Conservation (phyloP, 352 stramenopile species). For the Phytophthora litchii region DNA sequence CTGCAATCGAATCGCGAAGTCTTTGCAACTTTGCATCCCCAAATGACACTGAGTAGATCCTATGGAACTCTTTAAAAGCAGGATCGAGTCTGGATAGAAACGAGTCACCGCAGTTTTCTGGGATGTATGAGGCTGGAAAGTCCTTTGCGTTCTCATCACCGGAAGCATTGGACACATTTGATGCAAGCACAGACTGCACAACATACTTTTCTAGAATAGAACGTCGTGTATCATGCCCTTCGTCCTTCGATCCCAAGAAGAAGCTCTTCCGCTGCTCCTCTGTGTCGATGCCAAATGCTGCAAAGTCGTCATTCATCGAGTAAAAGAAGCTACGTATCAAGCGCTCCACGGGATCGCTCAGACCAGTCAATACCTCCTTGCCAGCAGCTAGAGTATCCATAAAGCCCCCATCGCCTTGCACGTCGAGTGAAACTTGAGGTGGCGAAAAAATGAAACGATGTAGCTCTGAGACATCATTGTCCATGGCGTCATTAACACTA, state of each 20-base stretch:
- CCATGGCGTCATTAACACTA: conserved; percentile 12
- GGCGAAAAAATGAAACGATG: conserved; percentile 6
- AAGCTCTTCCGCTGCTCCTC: conserved; percentile 68
- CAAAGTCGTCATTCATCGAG: conserved; percentile 70
- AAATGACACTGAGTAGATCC: conserved; percentile 50
- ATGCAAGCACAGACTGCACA: conserved; percentile 38
- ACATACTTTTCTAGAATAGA: conserved; percentile 66
- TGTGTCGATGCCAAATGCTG: conserved; percentile 78
- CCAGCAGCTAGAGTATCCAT: conserved; percentile 41
- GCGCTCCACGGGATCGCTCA: conserved; percentile 48
- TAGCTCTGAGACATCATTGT: conserved; percentile 13
- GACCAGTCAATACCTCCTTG: conserved; percentile 36
- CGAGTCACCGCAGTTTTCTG: conserved; percentile 28
- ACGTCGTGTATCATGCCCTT: conserved; percentile 41
- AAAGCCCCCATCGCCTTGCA: conserved; percentile 23
- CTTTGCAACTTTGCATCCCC: conserved; percentile 44
- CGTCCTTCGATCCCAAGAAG: conserved; percentile 61
- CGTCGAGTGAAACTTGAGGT: conserved; percentile 24
- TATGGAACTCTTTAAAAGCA: conserved; percentile 43
- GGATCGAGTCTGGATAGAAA: conserved; percentile 73
- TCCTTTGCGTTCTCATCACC: conserved; percentile 16
- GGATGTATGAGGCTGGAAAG: neutral
- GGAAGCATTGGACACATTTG: neutral
- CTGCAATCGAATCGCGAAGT: conserved; percentile 48
- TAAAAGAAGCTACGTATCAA: conserved; percentile 58